Conservation (phyloP, 176 grass and related monocot species). For the Eleusine indica region DNA sequence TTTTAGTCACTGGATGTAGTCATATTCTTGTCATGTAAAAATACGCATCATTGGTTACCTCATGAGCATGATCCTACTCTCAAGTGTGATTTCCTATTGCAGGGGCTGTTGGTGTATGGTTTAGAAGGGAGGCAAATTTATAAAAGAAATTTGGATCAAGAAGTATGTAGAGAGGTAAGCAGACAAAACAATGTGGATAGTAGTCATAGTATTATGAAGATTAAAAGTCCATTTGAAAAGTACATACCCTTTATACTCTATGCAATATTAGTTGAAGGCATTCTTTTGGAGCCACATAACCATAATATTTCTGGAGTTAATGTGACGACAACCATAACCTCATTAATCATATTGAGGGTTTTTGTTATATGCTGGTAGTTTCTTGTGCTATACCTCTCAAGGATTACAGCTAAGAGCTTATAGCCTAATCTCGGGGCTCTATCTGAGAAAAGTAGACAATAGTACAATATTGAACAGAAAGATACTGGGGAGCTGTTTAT, state of each 20-base stretch:
- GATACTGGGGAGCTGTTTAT: neutral
- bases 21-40: conserved; percentile 22
- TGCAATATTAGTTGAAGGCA: conserved; percentile 1
- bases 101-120: conserved; percentile 95
- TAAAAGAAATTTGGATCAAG: conserved; percentile 84
- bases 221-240: neutral
- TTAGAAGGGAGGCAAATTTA: conserved; percentile 80
- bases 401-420: conserved; percentile 1
- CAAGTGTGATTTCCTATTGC: conserved; percentile 35
- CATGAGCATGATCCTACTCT: conserved; percentile 21
- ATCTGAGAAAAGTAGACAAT: neutral
- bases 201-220: neutral
- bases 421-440: neutral
- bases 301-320: neutral
- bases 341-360: neutral
- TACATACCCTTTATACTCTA: neutral
- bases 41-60: neutral
- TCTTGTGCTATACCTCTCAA: neutral
- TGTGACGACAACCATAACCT: neutral
- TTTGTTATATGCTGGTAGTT: neutral
- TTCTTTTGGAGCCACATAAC: neutral
- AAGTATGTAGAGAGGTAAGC: conserved; percentile 86
- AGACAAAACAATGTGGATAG: neutral
- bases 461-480: neutral
- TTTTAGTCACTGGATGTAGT: neutral